Evolutionary conservation across 371 early-diverging fungal species (phyloP), one percentile per base, ranked within the genome.

Genomic region (Rhizopus sp.): DNA sequence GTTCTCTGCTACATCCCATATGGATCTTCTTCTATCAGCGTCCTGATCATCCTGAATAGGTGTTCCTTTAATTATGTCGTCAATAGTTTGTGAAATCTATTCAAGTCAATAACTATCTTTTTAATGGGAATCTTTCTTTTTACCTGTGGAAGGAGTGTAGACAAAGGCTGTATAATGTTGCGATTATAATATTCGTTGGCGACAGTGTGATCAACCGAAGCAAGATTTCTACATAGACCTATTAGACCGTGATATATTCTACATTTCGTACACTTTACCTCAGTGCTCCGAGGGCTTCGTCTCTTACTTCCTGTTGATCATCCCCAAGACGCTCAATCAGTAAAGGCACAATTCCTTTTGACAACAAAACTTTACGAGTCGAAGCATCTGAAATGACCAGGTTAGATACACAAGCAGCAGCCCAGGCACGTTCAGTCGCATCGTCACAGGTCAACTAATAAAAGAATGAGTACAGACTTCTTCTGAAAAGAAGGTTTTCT

Each of bases 381-480:
- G 70, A 55, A 5, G 70, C 72, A 49, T 89, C 85, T 15, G 84
- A 77, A 57, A 84, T 70, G 49, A 88, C 67, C 31, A 94, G 69
- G 65, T 92, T 89, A 33, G 93, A 90, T 12, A 92, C 78, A 55
- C 93, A 89, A 5, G 94, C 89, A 7, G 92, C 92, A 4, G 96
- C 92, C 95, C 95, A 94, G 0, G 89, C 89, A 9, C 94, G 80
- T 53, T 95, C 94, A 55, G 81, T 85, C 41, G 87, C 75, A 47
- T 88, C 82, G 29, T 78, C 62, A 0, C 86, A 81, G 5, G 73
- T 73, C 12, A 92, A 66, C 89, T 91, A 66, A 6, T 2, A 30
- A 30, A 23, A 2, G 9, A 12, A 17, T 51, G 5, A 32, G 6
- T 35, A 17, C 17, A 29, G 29, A 12, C 9, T 5, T 39, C 33